Base-by-base conservation (phyloP, 768 basidiomycete species). In the Tylopilus intermedius region DNA sequence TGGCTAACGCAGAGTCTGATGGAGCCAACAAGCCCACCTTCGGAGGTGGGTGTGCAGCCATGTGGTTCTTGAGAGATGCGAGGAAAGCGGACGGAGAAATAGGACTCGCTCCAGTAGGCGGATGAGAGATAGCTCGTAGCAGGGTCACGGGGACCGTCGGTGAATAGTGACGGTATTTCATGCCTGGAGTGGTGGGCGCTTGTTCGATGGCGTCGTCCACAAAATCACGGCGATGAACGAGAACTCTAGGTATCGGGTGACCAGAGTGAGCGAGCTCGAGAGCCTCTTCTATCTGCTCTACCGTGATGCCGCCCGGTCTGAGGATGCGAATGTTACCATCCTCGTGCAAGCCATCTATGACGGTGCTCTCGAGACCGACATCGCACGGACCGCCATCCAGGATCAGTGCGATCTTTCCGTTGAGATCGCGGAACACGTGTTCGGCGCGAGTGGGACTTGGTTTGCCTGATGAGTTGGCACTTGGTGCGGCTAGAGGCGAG, bases 111-210 rank as follows among this genome's bases (percentile, higher is more conserved):
- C 70, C 72, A 6, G 49, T 21, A 7, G 80, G 76, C 24, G 78
- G 75, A 40, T 62, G 55, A n/a, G 77, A 71, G 5, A 70, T 59
- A 3, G 82, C 81, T 56, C 79, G 76, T 37, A 93, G 72, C 6
- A 98, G 79, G 21, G 80, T 81, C 29, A 97, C 90, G 2, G 93
- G 92, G 4, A 94, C 84, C 1, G 85, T 74, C 2, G 96, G 96
- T 22, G 94, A 88, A 67, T 99, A 99, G 71, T 99, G 96, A 47
- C 87, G 82, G 68, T 99, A 99, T 72, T 99, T 99, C 94, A 97
- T 96, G 30, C 96, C 96, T 2, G 96, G 96, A 0, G 96, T 98
- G 8, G 92, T 93, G 8, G 96, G 96, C 0, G 84, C 80, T 37
- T 76, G 74, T 66, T 92, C 90, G 52, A 88, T 74, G n/a, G 68